These are phyloP conservation scores for Rhodotorula paludigena DNA, from an alignment of 768 basidiomycete species.

Conservation along the genomic window DNA sequence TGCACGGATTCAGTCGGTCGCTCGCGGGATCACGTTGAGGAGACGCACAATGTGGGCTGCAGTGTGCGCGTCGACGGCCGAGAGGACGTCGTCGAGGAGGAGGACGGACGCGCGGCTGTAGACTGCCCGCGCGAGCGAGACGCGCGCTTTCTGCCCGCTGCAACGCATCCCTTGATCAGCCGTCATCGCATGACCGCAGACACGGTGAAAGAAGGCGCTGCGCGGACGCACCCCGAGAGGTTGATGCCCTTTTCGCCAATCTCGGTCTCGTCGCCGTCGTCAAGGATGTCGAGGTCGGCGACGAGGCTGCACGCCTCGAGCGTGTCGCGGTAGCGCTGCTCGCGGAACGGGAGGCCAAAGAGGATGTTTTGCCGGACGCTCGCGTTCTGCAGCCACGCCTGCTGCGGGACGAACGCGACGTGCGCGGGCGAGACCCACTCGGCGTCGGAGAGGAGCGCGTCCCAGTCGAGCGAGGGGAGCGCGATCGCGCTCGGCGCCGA, in stretches of 20 bases:
- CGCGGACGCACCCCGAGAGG: conserved; percentile 54
- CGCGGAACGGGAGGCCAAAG: conserved; percentile 63
- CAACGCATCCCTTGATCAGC: no score
- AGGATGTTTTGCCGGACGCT: conserved; percentile 52
- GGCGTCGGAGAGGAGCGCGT: conserved; percentile 19
- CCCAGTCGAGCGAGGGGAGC: conserved; percentile 41
- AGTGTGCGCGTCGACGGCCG: conserved; percentile 83
- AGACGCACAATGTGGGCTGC: conserved; percentile 67
- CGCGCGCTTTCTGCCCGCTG: conserved; percentile 68
- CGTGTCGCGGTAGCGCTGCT: conserved; percentile 61
- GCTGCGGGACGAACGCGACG: conserved; percentile 66
- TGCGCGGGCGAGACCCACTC: conserved; percentile 35
- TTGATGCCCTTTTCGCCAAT: conserved; percentile 61
- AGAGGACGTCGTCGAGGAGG: conserved; percentile 61
- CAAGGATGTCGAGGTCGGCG: conserved; percentile 65
- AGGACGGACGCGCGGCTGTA: conserved; percentile 74
- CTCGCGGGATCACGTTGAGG: background rate
- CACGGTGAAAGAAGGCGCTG: no score
- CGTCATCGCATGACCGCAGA: no score
- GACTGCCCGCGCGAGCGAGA: conserved; percentile 79
- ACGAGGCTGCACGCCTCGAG: conserved; percentile 67
- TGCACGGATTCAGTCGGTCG: conserved; percentile 54
- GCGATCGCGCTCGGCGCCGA: conserved; percentile 38
- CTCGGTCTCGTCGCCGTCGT: conserved; percentile 68
- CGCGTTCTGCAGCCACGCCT: conserved; percentile 57